Conservation (phyloP, 2,329 filamentous ascomycete genomes). For the Aplosporella prunicola region DNA sequence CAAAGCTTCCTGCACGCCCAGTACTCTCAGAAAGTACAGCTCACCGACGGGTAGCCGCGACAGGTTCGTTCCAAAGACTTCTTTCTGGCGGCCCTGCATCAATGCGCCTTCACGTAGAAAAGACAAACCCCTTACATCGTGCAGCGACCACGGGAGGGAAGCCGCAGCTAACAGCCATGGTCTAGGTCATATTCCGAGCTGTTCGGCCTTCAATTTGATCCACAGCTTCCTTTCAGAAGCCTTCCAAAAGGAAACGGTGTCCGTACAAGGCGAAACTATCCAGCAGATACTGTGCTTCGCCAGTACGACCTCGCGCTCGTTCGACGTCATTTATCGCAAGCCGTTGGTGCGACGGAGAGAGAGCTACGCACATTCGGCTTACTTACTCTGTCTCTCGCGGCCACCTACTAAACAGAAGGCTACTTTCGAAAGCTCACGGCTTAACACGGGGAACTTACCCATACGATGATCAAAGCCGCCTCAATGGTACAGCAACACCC, state of each 20-base stretch:
- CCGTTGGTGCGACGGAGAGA: conserved; percentile 3
- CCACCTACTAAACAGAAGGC: too few relatives aligned
- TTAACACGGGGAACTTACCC: neutral
- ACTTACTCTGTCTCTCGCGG: too few relatives aligned
- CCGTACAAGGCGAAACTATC: conserved; percentile 9
- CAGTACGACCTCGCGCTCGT: conserved; percentile 3
- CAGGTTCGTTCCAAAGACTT: conserved; percentile 22
- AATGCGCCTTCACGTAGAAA: conserved; percentile 17
- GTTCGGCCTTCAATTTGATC: conserved; percentile 8
- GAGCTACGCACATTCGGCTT: too few relatives aligned
- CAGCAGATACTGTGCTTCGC: conserved; percentile 2
- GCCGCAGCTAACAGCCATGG: conserved; percentile 3
- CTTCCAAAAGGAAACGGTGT: conserved; percentile 12
- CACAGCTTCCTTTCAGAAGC: conserved; percentile 16
- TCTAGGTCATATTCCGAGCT: conserved; percentile 8
- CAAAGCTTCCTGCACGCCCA: conserved; percentile 4
- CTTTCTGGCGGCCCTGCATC: conserved; percentile 23
- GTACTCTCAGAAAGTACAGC: conserved; percentile 15
- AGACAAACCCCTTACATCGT: conserved; percentile 24
- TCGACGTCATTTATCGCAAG: conserved; percentile 8
- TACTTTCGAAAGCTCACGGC: neutral
- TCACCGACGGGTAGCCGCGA: conserved; percentile 25
- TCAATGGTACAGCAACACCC: conserved; percentile 28
- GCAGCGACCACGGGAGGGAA: conserved; percentile 1
- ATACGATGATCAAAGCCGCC: conserved; percentile 18